Evolutionary conservation across 1,284 basidiomycete genomes (phyloP).

Genomic region (Ustilago curta): DNA sequence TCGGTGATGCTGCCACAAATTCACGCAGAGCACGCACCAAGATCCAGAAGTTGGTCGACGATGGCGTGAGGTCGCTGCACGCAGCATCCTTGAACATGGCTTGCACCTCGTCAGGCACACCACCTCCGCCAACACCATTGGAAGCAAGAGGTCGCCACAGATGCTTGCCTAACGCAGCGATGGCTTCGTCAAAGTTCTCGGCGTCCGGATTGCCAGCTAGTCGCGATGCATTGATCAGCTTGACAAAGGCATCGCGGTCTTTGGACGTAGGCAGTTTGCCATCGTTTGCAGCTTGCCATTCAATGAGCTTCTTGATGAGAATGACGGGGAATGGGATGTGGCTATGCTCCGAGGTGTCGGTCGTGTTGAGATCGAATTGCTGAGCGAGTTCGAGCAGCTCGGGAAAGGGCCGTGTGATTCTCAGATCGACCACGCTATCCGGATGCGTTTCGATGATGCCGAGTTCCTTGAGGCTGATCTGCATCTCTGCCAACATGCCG

Average conservation of each 20-base stretch:
- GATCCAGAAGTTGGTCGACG: conserved; percentile 81
- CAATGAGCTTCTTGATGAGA: conserved; percentile 78
- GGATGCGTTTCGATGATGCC: conserved; percentile 89
- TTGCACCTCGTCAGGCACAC: conserved; percentile 54
- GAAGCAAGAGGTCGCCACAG: conserved; percentile 63
- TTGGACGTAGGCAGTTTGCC: conserved; percentile 73
- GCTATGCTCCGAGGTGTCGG: conserved; percentile 57
- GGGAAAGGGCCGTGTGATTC: conserved; percentile 89
- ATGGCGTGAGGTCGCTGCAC: conserved; percentile 69
- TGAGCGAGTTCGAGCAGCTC: conserved; percentile 63
- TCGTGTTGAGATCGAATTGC: conserved; percentile 48
- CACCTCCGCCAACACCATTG: conserved; percentile 39
- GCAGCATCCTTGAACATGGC: conserved; percentile 75
- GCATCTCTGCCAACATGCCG: conserved; percentile 62
- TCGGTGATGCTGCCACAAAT: conserved; percentile 71
- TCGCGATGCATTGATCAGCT: conserved; percentile 73
- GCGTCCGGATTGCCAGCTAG: conserved; percentile 81
- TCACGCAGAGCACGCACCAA: conserved; percentile 82
- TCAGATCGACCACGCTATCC: conserved; percentile 76
- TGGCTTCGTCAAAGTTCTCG: conserved; percentile 85
- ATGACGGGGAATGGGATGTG: conserved; percentile 66
- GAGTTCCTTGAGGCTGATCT: conserved; percentile 60
- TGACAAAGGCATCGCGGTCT: conserved; percentile 85
- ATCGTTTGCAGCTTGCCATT: conserved; percentile 76
- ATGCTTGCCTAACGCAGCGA: conserved; percentile 61